A percentile compares a stretch with the other conserved stretches of the same genome.
Conservation (phyloP, 2,329 filamentous ascomycete genomes). For the Calycina marina region DNA sequence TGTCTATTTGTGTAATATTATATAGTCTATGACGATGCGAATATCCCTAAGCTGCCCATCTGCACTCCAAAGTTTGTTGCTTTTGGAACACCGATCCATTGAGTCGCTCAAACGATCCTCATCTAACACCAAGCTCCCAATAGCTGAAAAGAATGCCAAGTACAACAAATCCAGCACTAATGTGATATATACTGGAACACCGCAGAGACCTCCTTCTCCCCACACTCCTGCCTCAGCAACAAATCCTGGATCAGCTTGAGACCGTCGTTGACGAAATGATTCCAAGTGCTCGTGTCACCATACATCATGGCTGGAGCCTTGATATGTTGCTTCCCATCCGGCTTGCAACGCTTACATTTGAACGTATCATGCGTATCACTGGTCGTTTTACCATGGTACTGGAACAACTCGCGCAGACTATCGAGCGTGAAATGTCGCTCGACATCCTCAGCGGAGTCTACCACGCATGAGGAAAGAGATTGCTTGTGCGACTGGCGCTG, state of each 20-base stretch:
- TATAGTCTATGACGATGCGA: too few species aligned
- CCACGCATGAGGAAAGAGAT: constrained; percentile 86
- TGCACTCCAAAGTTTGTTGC: too few species aligned
- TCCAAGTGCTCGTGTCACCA: constrained; percentile 98
- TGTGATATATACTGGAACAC: constrained; percentile 99
- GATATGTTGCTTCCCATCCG: constrained; percentile 72
- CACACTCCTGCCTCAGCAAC: constrained; percentile 71
- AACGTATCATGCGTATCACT: constrained; percentile 98
- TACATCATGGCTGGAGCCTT: constrained; percentile 94
- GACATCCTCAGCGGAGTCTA: constrained; percentile 92
- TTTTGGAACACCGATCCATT: too few species aligned
- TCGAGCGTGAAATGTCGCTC: constrained; percentile 93
- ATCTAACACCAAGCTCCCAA: too few species aligned
- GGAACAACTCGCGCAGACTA: constrained; percentile 81
- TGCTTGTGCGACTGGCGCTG: constrained; percentile 98
- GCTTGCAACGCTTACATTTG: constrained; percentile 90
- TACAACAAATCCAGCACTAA: constrained; percentile 25
- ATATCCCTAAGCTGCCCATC: too few species aligned
- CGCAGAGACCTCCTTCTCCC: constrained; percentile 69
- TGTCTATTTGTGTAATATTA: too few species aligned
- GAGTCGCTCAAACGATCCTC: too few species aligned
- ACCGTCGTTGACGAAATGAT: constrained; percentile 78
- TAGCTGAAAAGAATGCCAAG: too few species aligned
- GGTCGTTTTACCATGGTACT: constrained; percentile 70
- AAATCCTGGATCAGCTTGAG: constrained; percentile 80